Percentiles rank a stretch among this genome's conserved stretches.
phyloP scores from a whole-genome alignment of 352 stramenopile genomes.

The Saprolegnia diclina region DNA sequence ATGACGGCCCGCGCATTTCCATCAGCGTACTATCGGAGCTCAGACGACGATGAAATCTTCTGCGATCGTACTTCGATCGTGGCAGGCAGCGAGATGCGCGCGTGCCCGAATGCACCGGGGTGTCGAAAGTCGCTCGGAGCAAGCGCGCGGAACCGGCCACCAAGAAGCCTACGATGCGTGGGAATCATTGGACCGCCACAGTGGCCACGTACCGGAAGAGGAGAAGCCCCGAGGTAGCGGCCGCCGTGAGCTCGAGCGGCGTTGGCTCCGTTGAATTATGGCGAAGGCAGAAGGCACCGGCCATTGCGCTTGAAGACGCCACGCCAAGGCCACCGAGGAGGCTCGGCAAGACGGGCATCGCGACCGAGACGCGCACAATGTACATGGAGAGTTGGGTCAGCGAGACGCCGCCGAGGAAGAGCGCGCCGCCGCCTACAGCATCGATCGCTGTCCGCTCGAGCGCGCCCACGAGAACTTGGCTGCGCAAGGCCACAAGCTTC shows the following conservation, averaged over 20 bases:
- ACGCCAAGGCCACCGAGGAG: slow-evolving; percentile 40
- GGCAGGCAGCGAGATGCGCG: slow-evolving; percentile 65
- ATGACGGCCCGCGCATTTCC: slow-evolving; percentile 57
- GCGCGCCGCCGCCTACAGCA: slow-evolving; percentile 39
- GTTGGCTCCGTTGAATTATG: slow-evolving; percentile 27
- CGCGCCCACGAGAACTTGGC: background rate
- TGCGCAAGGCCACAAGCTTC: background rate
- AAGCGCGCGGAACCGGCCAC: slow-evolving; percentile 57
- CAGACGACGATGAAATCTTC: no score
- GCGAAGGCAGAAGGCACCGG: slow-evolving; percentile 47
- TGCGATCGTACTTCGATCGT: slow-evolving; percentile 38
- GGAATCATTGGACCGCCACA: slow-evolving; percentile 30
- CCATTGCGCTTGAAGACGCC: slow-evolving; percentile 39
- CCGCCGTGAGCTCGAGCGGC: slow-evolving; percentile 30
- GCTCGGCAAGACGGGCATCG: slow-evolving; percentile 42
- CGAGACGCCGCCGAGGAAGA: slow-evolving; percentile 49
- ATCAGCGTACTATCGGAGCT: slow-evolving; percentile 62
- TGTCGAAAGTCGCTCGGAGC: slow-evolving; percentile 72
- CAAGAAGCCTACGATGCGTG: slow-evolving; percentile 73
- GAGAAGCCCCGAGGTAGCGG: slow-evolving; percentile 17
- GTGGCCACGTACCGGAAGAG: slow-evolving; percentile 8
- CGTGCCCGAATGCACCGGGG: slow-evolving; percentile 70
- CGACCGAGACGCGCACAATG: slow-evolving; percentile 38
- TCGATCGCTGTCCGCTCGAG: slow-evolving; percentile 31
- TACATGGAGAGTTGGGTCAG: slow-evolving; percentile 45